Conservation (phyloP, 331 rosid species). For the Ulmus americana region DNA sequence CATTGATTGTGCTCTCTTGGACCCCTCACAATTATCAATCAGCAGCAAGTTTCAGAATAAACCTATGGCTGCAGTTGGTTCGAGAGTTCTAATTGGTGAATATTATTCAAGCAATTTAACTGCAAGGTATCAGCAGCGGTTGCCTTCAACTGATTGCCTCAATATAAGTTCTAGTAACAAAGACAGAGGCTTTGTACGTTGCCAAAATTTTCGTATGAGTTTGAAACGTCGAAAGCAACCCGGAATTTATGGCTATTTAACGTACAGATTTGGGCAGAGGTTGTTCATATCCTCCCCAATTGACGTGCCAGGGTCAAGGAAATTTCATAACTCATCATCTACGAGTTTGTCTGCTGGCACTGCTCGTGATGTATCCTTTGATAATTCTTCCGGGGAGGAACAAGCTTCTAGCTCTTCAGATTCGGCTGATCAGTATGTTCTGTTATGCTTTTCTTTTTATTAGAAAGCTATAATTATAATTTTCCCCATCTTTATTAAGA, state of each 20-base stretch:
- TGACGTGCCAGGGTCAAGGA: constrained; percentile 44
- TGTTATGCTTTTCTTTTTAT: constrained; percentile 10
- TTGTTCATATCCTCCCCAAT: constrained; percentile 32
- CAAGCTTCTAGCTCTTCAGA: constrained; percentile 50
- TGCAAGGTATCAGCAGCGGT: constrained; percentile 25
- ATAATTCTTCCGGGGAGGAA: constrained; percentile 61
- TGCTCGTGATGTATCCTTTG: constrained; percentile 65
- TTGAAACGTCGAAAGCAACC: constrained; percentile 53
- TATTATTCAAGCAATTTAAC: constrained; percentile 24
- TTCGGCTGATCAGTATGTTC: constrained; percentile 64
- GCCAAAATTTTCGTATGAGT: constrained; percentile 57
- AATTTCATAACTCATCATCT: constrained; percentile 48
- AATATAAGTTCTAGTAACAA: constrained; percentile 21
- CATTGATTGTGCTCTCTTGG: constrained; percentile 39
- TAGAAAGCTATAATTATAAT: not conserved
- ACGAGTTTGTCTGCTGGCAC: constrained; percentile 52
- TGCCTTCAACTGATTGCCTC: constrained; percentile 24
- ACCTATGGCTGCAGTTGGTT: constrained; percentile 55
- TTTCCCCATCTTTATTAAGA: not conserved
- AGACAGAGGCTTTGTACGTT: constrained; percentile 32
- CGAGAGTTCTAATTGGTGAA: constrained; percentile 45
- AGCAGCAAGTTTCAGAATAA: constrained; percentile 30
- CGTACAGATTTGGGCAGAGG: constrained; percentile 48
- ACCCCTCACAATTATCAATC: constrained; percentile 31
- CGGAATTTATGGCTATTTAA: constrained; percentile 58